phyloP scores from a whole-genome alignment of 2,329 filamentous ascomycete genomes.

The Aspergillus tanneri region DNA sequence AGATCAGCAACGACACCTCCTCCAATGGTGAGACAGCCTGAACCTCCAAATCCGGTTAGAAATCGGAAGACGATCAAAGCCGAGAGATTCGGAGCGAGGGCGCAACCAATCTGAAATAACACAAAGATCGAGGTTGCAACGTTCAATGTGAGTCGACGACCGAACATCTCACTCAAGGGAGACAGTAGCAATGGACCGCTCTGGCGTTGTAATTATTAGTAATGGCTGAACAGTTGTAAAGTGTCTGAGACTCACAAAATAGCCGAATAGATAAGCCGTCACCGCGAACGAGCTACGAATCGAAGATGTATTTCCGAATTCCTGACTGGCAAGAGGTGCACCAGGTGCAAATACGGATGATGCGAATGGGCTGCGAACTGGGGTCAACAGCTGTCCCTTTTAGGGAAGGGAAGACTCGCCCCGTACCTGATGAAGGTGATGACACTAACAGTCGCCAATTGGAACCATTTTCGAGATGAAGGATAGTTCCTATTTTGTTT shows the following conservation, averaged over 20 bases:
- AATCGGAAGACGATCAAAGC: background rate
- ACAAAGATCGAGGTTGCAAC: background rate
- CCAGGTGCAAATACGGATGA: constrained; percentile 15
- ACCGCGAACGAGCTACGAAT: constrained; percentile 7
- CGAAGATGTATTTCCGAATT: constrained; percentile 9
- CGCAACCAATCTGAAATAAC: background rate
- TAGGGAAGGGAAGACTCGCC: too few species aligned
- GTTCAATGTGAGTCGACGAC: background rate
- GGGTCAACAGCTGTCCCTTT: too few species aligned
- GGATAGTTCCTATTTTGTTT: constrained; percentile 17
- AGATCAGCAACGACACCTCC: background rate
- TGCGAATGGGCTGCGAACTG: constrained; percentile 18
- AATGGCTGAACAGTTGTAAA: too few species aligned
- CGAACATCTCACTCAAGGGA: too few species aligned
- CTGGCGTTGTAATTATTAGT: too few species aligned
- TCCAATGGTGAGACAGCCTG: background rate
- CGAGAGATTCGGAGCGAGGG: background rate
- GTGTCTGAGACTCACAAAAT: constrained; percentile 13
- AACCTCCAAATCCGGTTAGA: background rate
- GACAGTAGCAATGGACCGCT: too few species aligned
- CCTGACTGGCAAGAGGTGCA: constrained; percentile 4
- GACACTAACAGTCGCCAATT: constrained; percentile 10
- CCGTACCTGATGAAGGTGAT: constrained; percentile 17
- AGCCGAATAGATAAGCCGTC: constrained; percentile 14
- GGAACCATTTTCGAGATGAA: constrained; percentile 10